A percentile compares a stretch with the other conserved stretches of the same genome.
Conservation (phyloP, 2,329 filamentous ascomycete genomes). For the Fusarium anthophilum region DNA sequence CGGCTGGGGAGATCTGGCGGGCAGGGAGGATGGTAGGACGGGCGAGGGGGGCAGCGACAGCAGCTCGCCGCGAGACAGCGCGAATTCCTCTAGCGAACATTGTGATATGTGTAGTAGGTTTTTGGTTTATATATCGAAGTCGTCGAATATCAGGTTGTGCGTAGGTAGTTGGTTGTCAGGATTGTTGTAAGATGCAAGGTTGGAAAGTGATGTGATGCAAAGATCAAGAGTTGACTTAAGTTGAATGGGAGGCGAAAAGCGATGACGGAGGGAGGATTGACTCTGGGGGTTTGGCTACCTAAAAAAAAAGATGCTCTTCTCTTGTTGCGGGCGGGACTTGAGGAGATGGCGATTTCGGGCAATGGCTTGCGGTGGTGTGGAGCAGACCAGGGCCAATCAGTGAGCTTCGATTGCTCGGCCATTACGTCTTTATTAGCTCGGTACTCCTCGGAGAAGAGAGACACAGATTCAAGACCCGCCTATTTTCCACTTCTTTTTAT, state of each 20-base stretch:
- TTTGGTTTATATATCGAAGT: conserved; percentile 4
- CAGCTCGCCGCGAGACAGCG: conserved; percentile 55
- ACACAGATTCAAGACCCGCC: conserved; percentile 23
- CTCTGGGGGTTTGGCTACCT: conserved; percentile 27
- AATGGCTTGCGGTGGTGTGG: conserved; percentile 37
- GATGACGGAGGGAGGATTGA: conserved; percentile 36
- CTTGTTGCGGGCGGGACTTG: conserved; percentile 39
- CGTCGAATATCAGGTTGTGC: background rate
- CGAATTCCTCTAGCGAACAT: conserved; percentile 61
- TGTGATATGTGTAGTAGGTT: conserved; percentile 32
- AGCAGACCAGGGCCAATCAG: conserved; percentile 23
- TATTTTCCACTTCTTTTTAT: background rate
- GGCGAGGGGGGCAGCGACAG: conserved; percentile 51
- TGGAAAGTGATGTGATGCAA: conserved; percentile 22
- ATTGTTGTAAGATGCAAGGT: conserved; percentile 8
- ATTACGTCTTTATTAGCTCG: conserved; percentile 45
- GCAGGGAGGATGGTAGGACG: conserved; percentile 50
- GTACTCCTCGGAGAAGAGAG: conserved; percentile 43
- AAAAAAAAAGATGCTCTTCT: conserved; percentile 42
- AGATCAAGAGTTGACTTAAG: conserved; percentile 20
- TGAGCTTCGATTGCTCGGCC: conserved; percentile 44
- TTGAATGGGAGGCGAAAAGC: conserved; percentile 36
- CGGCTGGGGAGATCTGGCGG: conserved; percentile 54
- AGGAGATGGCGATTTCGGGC: conserved; percentile 46
- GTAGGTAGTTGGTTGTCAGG: conserved; percentile 9